Conservation (phyloP, 108 stramenopile genomes). For the Conticribra weissflogii region DNA sequence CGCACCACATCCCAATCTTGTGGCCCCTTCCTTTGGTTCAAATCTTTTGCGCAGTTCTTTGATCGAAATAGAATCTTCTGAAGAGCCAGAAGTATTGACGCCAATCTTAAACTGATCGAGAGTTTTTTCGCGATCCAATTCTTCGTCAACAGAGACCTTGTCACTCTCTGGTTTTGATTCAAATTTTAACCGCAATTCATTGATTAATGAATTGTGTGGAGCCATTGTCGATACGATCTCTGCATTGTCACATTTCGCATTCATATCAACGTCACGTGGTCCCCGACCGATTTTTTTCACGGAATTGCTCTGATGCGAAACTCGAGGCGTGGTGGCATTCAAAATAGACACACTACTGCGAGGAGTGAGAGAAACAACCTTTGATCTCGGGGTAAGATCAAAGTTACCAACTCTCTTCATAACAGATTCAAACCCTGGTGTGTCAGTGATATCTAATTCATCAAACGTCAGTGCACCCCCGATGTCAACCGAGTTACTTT, state of each 20-base stretch:
- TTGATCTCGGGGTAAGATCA: slow-evolving; percentile 7
- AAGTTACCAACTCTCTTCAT: slow-evolving; percentile 18
- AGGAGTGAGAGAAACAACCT: too few relatives aligned
- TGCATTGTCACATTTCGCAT: too few relatives aligned
- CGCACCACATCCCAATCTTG: too few relatives aligned
- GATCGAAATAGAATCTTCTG: slow-evolving; percentile 7
- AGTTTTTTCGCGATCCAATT: not conserved
- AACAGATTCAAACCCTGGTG: slow-evolving; percentile 12
- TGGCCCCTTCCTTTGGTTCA: slow-evolving; percentile 14
- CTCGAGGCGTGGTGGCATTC: too few relatives aligned
- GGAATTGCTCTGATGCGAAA: too few relatives aligned
- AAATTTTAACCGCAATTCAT: slow-evolving; percentile 17
- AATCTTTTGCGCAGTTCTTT: slow-evolving; percentile 25
- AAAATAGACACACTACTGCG: too few relatives aligned
- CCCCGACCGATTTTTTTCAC: too few relatives aligned
- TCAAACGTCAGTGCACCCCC: too few relatives aligned
- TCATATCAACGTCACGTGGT: too few relatives aligned
- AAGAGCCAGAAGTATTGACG: not conserved
- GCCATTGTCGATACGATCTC: not conserved
- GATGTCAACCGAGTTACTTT: too few relatives aligned
- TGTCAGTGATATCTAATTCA: too few relatives aligned
- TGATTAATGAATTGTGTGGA: not conserved
- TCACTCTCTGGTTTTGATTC: slow-evolving; percentile 4
- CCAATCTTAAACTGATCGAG: slow-evolving; percentile 1
- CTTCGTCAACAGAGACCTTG: not conserved